These are phyloP conservation scores for Obba rivulosa DNA, from an alignment of 768 basidiomycete genomes.

Conservation along the genomic window DNA sequence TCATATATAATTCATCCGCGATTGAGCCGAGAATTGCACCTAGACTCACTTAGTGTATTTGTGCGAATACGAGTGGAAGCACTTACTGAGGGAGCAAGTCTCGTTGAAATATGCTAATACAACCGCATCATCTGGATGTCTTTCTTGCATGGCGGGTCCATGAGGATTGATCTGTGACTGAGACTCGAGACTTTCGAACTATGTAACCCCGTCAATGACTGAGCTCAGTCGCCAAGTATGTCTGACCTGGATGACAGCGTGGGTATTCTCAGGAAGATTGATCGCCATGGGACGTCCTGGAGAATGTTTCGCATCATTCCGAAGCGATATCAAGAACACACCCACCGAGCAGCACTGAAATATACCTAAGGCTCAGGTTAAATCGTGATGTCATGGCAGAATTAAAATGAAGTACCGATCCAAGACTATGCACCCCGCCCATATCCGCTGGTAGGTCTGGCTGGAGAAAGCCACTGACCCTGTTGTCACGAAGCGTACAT, in stretches of 20 bases:
- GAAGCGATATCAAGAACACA: too few relatives aligned
- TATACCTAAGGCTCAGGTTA: not conserved
- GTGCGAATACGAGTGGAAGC: not conserved
- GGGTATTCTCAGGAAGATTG: too few relatives aligned
- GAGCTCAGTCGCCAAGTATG: too few relatives aligned
- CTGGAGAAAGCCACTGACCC: not conserved
- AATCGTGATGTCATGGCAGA: not conserved
- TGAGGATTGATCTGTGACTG: too few relatives aligned
- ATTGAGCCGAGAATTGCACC: conserved; percentile 63
- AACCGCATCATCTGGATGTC: not conserved
- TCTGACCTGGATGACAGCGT: too few relatives aligned
- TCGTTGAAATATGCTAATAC: conserved; percentile 70
- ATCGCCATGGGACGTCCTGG: too few relatives aligned
- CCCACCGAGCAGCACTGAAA: conserved; percentile 1
- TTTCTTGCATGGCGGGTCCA: too few relatives aligned
- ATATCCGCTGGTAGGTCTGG: not conserved
- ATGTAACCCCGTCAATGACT: too few relatives aligned
- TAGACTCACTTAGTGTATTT: too few relatives aligned
- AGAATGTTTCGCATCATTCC: too few relatives aligned
- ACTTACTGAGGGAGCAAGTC: conserved; percentile 57
- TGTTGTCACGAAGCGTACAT: not conserved
- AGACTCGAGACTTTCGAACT: too few relatives aligned
- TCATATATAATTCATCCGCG: conserved; percentile 64
- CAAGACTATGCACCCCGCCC: not conserved
- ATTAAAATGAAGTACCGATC: not conserved